These are phyloP conservation scores for Pichia kudriavzevii DNA, from an alignment of 1,139 yeast genomes.

Conservation along the genomic window DNA sequence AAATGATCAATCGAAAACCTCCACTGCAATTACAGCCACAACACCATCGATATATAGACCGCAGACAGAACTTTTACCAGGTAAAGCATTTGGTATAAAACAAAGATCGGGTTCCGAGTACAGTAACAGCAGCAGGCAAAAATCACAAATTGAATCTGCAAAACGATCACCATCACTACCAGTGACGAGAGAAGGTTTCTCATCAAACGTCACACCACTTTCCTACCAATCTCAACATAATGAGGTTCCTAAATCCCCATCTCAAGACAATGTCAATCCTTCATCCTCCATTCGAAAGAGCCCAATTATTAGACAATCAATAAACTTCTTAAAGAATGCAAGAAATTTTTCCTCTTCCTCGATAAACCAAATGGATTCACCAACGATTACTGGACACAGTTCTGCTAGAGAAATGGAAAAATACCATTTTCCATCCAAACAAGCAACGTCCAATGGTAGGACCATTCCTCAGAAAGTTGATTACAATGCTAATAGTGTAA, in stretches of 20 bases:
- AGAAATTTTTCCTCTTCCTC: slow-evolving; percentile 21
- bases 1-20: neutral
- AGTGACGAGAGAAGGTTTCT: slow-evolving; percentile 2
- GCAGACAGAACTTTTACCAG: slow-evolving; percentile 7
- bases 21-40: neutral
- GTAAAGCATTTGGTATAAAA: slow-evolving; percentile 5
- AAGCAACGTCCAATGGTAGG: slow-evolving; percentile 32
- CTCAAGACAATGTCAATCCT: neutral
- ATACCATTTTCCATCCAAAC: slow-evolving; percentile 23
- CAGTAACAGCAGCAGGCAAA: neutral
- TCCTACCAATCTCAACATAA: slow-evolving; percentile 1
- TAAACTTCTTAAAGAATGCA: slow-evolving; percentile 21
- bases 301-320: slow-evolving; percentile 24
- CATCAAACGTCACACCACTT: neutral
- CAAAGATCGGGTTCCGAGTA: slow-evolving; percentile 6
- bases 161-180: slow-evolving; percentile 15
- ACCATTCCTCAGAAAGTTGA: slow-evolving; percentile 37
- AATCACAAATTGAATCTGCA: slow-evolving; percentile 1
- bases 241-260: slow-evolving; percentile 1
- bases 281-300: slow-evolving; percentile 14
- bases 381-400: slow-evolving; percentile 9
- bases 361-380: slow-evolving; percentile 10
- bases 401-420: slow-evolving; percentile 23
- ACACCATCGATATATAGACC: slow-evolving; percentile 1
- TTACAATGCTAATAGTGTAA: slow-evolving; percentile 20